phyloP scores from a whole-genome alignment of 1,284 basidiomycete species.

The Boletellus deceptivus region DNA sequence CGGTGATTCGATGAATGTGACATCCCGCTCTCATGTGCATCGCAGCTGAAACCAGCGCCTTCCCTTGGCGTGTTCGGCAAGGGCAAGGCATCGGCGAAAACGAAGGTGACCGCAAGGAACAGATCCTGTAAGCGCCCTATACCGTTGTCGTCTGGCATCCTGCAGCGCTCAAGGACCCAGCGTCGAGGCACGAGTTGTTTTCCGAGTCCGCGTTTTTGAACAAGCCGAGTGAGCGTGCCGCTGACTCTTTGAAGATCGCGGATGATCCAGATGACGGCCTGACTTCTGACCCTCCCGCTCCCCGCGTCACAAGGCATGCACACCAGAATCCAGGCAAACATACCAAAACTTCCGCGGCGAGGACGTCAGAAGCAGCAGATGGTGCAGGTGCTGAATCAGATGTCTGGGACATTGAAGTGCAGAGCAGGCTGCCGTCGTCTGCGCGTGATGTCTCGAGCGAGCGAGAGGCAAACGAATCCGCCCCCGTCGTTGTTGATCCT shows the following conservation, averaged over 20 bases:
- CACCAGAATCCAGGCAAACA: slow-evolving; percentile 2
- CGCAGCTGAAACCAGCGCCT: slow-evolving; percentile 42
- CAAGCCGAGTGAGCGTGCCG: slow-evolving; percentile 17
- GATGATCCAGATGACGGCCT: slow-evolving; percentile 6
- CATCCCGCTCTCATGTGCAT: slow-evolving; percentile 6
- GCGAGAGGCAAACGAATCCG: slow-evolving; percentile 8
- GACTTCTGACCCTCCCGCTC: not conserved
- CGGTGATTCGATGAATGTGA: slow-evolving; percentile 14
- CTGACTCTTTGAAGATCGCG: slow-evolving; percentile 5
- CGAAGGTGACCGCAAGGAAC: slow-evolving; percentile 22
- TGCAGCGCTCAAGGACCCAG: slow-evolving; percentile 14
- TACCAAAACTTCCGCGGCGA: not conserved
- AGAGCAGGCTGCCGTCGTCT: slow-evolving; percentile 31
- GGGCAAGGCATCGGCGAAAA: slow-evolving; percentile 62
- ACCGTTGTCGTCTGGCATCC: not conserved
- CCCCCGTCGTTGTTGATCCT: slow-evolving; percentile 22
- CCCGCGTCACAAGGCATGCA: slow-evolving; percentile 2
- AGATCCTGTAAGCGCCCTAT: slow-evolving; percentile 15
- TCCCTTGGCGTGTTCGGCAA: slow-evolving; percentile 66
- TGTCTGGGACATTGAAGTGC: slow-evolving; percentile 66
- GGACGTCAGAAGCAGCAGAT: not conserved
- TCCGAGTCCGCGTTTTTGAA: slow-evolving; percentile 54
- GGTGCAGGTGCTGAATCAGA: slow-evolving; percentile 40
- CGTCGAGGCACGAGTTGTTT: slow-evolving; percentile 36
- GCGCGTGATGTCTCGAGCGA: slow-evolving; percentile 11